Conservation (phyloP, 768 basidiomycete species). For the Terana coerulea region DNA sequence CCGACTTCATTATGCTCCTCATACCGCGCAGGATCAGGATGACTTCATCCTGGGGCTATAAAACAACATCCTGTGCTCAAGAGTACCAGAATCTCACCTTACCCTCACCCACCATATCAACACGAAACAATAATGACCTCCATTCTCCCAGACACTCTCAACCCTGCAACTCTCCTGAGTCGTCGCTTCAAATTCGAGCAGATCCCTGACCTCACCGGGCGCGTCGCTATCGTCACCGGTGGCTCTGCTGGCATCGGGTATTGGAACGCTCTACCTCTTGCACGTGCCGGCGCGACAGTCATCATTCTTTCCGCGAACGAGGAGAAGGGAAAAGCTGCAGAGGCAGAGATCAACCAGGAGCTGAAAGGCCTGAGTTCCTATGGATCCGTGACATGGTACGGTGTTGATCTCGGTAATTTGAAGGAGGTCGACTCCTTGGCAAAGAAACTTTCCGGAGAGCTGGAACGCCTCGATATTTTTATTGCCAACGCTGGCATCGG, state of each 20-base stretch:
- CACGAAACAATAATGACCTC: constrained; percentile 17
- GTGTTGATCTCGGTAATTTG: constrained; percentile 21
- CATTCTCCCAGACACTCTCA: constrained; percentile 23
- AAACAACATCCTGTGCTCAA: too few relatives aligned
- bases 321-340: constrained; percentile 24
- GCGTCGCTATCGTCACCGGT: constrained; percentile 27
- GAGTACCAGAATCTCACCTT: too few relatives aligned
- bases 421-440: constrained; percentile 21
- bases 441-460: constrained; percentile 19
- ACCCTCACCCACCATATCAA: neutral
- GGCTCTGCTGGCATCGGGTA: constrained; percentile 27
- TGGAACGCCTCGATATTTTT: constrained; percentile 25
- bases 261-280: constrained; percentile 28
- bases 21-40: too few relatives aligned
- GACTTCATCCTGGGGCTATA: too few relatives aligned
- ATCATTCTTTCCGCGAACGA: constrained; percentile 27
- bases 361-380: constrained; percentile 19
- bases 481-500: constrained; percentile 27
- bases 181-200: constrained; percentile 24
- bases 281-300: constrained; percentile 23
- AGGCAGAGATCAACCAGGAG: constrained; percentile 22
- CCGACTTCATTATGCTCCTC: too few relatives aligned
- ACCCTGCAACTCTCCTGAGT: constrained; percentile 23
- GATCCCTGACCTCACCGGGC: constrained; percentile 25
- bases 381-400: constrained; percentile 23